Conservation (phyloP, 75 land plant species). For the Adiantum capillusveneris region DNA sequence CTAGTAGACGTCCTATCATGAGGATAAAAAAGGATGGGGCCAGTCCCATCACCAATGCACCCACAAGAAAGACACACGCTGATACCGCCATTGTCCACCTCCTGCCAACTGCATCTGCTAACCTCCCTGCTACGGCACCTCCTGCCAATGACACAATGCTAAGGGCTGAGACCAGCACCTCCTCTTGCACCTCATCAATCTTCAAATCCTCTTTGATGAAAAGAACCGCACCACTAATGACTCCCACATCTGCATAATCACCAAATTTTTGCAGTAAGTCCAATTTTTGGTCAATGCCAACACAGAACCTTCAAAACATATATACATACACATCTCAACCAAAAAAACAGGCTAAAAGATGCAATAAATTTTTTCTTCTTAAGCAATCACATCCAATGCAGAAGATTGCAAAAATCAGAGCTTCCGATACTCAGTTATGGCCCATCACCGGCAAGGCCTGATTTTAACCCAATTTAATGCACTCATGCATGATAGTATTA, state of each 20-base stretch:
- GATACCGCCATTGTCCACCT: constrained; percentile 50
- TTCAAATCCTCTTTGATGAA: constrained; percentile 54
- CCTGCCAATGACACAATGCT: constrained; percentile 51
- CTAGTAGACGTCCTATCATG: constrained; percentile 35
- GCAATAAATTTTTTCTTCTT: too few species aligned
- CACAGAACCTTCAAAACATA: too few species aligned
- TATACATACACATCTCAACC: too few species aligned
- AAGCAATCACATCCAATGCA: too few species aligned
- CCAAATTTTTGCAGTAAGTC: too few species aligned
- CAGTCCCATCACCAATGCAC: constrained; percentile 48
- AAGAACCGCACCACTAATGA: constrained; percentile 67
- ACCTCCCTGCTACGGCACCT: constrained; percentile 40
- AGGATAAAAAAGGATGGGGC: constrained; percentile 40
- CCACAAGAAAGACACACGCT: constrained; percentile 46
- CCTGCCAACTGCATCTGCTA: constrained; percentile 50
- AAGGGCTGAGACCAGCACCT: constrained; percentile 49
- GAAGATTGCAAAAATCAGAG: too few species aligned
- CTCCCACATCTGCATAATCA: constrained; percentile 44
- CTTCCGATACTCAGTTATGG: too few species aligned
- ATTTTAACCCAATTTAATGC: too few species aligned
- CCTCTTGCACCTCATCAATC: constrained; percentile 28
- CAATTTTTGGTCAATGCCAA: too few species aligned
- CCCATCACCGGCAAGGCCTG: too few species aligned
- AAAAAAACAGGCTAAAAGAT: too few species aligned
- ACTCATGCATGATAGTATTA: too few species aligned